Base-by-base conservation (phyloP, 257 asterid genomes). In the Fraxinus americana region DNA sequence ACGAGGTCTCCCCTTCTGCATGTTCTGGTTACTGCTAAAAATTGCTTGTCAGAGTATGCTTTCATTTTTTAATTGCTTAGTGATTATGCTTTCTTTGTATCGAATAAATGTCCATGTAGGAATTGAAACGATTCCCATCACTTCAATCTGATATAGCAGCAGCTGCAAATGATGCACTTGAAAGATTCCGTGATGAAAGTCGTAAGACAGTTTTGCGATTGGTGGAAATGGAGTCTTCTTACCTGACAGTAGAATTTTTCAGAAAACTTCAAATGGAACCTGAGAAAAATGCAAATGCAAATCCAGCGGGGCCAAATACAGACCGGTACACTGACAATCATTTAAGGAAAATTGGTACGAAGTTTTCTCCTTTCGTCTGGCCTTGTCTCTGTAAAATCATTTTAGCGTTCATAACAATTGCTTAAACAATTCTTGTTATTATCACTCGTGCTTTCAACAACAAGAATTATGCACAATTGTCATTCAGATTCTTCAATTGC, bases 211-310 rank as follows among this genome's bases (percentile, higher is more conserved):
- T 95, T 82, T 19, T 80, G 80, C 85, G 99, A 57, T 88, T 95
- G 83, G 99, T 96, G 73, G 97, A 96, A 83, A 96, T 96, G 98
- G 98, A 96, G 86, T 96, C 98, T 67, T 81, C 92, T 45, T 96
- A 96, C 91, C 90, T 96, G 75, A 96, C 99, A 43, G 98, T 96
- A 39, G 99, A 96, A 66, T 96, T 93, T 77, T 96, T 96, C 79
- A 79, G 97, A 83, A 96, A 93, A 86, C 88, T 96, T 76, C 96
- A 93, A 43, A 74, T 89, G 57, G 99, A 96, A 73, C 94, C 94
- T 14, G 98, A 96, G 90, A 96, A 90, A 82, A 70, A 76, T 41
- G 52, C 87, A 39, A 86, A 76, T 36, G 57, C 87, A 39, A 86
- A 78, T 43, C 75, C 80, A 54, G 2, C 89, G 0, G 84, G 75